phyloP scores from a whole-genome alignment of 1,139 yeast species.

The Zhuliangozyma blackwelliae region DNA sequence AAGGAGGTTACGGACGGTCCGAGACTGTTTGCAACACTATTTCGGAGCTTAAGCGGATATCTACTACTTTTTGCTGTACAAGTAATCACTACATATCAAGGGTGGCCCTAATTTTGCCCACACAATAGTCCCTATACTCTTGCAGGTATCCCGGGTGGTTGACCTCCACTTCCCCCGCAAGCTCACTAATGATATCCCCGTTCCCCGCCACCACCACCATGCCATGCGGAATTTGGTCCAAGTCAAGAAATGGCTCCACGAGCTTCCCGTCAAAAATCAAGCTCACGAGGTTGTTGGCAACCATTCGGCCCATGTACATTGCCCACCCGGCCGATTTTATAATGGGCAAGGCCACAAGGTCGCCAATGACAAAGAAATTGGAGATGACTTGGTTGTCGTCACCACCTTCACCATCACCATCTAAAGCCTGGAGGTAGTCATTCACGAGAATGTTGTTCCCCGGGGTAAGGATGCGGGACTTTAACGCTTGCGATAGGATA shows the following conservation, averaged over 20 bases:
- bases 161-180: conserved; percentile 32
- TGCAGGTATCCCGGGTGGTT: conserved; percentile 34
- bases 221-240: conserved; percentile 32
- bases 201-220: conserved; percentile 44
- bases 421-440: conserved; percentile 27
- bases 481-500: conserved; percentile 17
- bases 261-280: conserved; percentile 24
- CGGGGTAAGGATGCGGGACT: conserved; percentile 19
- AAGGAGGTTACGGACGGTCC: too few species aligned
- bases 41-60: too few species aligned
- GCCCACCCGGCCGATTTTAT: conserved; percentile 50
- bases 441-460: conserved; percentile 30
- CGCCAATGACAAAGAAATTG: conserved; percentile 35
- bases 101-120: conserved; percentile 20
- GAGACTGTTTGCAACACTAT: too few species aligned
- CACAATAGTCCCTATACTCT: conserved; percentile 37
- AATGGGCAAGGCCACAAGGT: conserved; percentile 37
- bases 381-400: conserved; percentile 13
- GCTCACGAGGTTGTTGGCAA: conserved; percentile 36
- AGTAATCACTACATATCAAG: conserved; percentile 7
- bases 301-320: conserved; percentile 39
- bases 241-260: conserved; percentile 35
- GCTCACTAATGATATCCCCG: conserved; percentile 37
- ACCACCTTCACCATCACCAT: too few species aligned
- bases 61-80: too few species aligned